A percentile compares a stretch with the other conserved stretches of the same genome.
Conservation (phyloP, 331 rosid species). For the Pyracantha coccinea region DNA sequence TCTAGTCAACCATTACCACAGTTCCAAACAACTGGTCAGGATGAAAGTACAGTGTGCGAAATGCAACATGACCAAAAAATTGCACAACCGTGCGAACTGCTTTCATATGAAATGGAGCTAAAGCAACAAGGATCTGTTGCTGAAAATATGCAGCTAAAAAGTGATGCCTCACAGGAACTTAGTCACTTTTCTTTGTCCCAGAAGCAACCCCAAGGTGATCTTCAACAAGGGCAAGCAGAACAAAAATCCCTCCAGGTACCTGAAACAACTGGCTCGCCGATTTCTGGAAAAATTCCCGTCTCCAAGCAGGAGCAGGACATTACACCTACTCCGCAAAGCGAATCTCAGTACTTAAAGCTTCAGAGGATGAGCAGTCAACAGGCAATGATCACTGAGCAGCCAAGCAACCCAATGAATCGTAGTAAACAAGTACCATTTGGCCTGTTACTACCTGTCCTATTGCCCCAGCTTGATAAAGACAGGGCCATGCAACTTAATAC, state of each 20-base stretch:
- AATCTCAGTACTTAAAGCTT: constrained; percentile 74
- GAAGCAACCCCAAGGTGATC: constrained; percentile 52
- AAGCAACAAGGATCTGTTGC: constrained; percentile 36
- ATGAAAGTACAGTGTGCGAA: constrained; percentile 38
- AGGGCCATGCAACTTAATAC: constrained; percentile 77
- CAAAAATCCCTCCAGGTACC: constrained; percentile 47
- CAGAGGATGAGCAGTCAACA: constrained; percentile 95
- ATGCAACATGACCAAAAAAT: constrained; percentile 44
- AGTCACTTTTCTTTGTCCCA: constrained; percentile 31
- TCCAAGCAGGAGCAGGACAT: constrained; percentile 38
- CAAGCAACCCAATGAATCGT: constrained; percentile 45
- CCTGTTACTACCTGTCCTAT: constrained; percentile 62
- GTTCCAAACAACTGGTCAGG: constrained; percentile 29
- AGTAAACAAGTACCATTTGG: constrained; percentile 83
- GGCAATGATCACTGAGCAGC: constrained; percentile 53
- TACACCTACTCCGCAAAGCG: constrained; percentile 37
- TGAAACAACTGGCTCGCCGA: constrained; percentile 40
- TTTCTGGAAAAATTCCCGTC: constrained; percentile 41
- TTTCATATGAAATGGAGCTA: constrained; percentile 48
- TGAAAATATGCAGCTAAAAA: constrained; percentile 40
- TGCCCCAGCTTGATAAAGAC: constrained; percentile 84
- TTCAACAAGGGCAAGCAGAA: constrained; percentile 32
- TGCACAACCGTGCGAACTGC: constrained; percentile 42
- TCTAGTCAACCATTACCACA: constrained; percentile 45
- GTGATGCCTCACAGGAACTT: constrained; percentile 35